These are phyloP conservation scores for Chlorella sp. DNA, from an alignment of 139 green algal genomes.

Conservation along the genomic window DNA sequence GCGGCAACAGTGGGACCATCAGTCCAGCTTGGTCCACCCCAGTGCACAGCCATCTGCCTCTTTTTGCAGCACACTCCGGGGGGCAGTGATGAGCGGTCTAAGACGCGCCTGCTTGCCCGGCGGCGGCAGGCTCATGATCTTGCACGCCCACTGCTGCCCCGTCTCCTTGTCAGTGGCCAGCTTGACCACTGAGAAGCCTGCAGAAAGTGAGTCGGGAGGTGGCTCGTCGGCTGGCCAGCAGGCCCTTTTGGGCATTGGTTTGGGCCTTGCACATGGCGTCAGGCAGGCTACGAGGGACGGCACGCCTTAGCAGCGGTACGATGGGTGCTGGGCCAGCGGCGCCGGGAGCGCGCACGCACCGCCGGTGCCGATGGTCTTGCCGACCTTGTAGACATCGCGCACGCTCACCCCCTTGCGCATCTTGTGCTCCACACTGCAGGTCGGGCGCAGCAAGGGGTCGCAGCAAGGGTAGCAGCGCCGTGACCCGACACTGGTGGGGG, in stretches of 20 bases:
- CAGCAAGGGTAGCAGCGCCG: too few species aligned
- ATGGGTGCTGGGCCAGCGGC: too few species aligned
- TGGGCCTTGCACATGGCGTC: too few species aligned
- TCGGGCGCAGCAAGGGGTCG: not conserved
- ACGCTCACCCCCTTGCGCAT: constrained; percentile 43
- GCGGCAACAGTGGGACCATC: too few species aligned
- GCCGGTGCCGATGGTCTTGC: constrained; percentile 81
- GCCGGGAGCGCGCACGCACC: constrained; percentile 45
- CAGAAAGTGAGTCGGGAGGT: not conserved
- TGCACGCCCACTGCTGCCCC: constrained; percentile 77
- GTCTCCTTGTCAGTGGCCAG: constrained; percentile 69
- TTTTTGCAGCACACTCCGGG: too few species aligned
- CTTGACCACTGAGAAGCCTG: constrained; percentile 89
- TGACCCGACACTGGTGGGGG: not conserved
- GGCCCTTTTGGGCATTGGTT: too few species aligned
- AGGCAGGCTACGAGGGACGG: too few species aligned
- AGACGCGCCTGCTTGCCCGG: constrained; percentile 35
- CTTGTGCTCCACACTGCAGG: constrained; percentile 11
- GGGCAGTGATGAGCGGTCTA: too few species aligned
- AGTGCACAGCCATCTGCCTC: too few species aligned
- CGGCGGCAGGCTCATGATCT: constrained; percentile 88
- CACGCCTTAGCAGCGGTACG: too few species aligned
- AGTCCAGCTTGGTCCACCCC: too few species aligned
- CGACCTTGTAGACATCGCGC: constrained; percentile 80
- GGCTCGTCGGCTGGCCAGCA: too few species aligned